phyloP scores from a whole-genome alignment of 78 protist species.

The Dictyostelium firmibasis region DNA sequence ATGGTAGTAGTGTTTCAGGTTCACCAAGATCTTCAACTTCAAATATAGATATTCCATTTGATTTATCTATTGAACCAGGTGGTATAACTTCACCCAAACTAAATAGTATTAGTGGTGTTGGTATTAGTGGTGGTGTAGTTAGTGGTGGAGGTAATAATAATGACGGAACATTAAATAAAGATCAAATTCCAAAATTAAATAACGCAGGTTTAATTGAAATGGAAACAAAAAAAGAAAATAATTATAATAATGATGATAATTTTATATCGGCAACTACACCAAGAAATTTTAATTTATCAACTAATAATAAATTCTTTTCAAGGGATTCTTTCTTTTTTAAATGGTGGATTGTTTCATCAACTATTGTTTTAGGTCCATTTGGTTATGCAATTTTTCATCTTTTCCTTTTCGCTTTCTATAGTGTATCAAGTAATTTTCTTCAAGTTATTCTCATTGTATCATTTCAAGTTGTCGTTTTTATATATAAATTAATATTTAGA shows the following conservation, averaged over 20 bases:
- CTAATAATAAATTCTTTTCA: background rate
- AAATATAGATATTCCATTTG: background rate
- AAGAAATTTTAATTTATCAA: background rate
- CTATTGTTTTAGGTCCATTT: constrained; percentile 34
- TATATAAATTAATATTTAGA: constrained; percentile 30
- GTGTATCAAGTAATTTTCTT: background rate
- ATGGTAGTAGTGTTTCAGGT: background rate
- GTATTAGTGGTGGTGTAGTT: background rate
- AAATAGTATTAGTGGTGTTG: background rate
- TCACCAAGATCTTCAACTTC: background rate
- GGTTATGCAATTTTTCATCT: constrained; percentile 57
- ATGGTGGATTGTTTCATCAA: constrained; percentile 54
- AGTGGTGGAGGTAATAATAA: too few relatives aligned
- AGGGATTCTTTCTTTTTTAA: constrained; percentile 3
- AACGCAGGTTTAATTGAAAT: background rate
- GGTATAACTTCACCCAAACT: background rate
- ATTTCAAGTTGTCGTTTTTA: constrained; percentile 9
- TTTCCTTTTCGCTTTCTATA: constrained; percentile 64
- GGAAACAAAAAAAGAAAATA: background rate
- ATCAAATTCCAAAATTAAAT: background rate
- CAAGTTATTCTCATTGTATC: constrained; percentile 18
- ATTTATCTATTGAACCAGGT: background rate
- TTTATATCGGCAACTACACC: background rate
- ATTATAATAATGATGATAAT: background rate
- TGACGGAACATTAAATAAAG: background rate